These are phyloP conservation scores for Rhodotorula paludigena DNA, from an alignment of 768 basidiomycete species.

Conservation along the genomic window DNA sequence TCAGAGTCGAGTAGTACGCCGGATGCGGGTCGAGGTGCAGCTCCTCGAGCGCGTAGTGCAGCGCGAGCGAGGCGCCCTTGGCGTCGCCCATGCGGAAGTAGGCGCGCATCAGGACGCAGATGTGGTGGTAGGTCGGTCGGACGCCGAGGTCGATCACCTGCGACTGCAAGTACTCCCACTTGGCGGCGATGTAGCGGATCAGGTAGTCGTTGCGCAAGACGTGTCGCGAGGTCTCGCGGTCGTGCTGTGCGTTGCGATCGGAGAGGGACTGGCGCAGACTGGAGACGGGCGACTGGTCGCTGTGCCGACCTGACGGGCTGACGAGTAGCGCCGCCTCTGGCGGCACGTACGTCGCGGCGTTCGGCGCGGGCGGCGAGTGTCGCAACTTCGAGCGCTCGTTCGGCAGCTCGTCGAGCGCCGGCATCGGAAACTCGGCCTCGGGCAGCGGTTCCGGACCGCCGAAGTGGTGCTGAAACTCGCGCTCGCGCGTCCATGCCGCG, in stretches of 20 bases:
- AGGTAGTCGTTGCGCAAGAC: conserved; percentile 52
- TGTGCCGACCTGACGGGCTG: background rate
- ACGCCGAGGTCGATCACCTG: conserved; percentile 63
- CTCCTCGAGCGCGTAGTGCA: conserved; percentile 53
- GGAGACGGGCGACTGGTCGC: background rate
- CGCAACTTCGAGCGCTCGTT: background rate
- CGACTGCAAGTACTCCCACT: conserved; percentile 38
- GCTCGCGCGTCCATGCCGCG: conserved; percentile 30
- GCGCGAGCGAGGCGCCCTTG: conserved; percentile 55
- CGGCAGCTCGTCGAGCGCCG: background rate
- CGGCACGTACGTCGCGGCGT: background rate
- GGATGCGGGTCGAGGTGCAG: conserved; percentile 59
- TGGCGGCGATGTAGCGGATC: conserved; percentile 26
- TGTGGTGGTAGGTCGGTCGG: conserved; percentile 67
- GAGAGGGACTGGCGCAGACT: conserved; percentile 22
- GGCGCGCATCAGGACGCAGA: conserved; percentile 70
- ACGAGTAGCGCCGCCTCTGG: conserved; percentile 11
- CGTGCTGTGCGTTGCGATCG: conserved; percentile 4
- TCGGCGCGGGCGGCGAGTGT: background rate
- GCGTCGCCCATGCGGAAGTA: conserved; percentile 61
- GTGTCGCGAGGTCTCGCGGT: conserved; percentile 34
- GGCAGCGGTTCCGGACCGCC: background rate
- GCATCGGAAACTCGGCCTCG: conserved; percentile 27
- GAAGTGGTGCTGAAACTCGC: background rate
- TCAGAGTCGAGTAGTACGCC: conserved; percentile 71